A percentile compares a stretch with the other conserved stretches of the same genome.
Conservation (phyloP, 345 rosid species). For the Eucalyptus microcorys region DNA sequence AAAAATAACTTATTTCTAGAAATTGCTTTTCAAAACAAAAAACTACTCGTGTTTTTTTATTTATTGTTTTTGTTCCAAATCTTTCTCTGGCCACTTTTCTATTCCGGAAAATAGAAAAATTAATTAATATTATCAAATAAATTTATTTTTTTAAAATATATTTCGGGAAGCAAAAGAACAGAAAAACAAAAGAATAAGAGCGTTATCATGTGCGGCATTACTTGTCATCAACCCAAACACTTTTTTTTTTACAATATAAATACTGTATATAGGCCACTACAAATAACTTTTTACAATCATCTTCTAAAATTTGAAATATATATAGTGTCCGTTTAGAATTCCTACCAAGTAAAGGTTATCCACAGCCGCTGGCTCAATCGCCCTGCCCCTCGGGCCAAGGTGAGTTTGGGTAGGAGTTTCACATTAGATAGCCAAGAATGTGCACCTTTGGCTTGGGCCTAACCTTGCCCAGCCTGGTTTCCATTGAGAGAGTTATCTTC, state of each 20-base stretch:
- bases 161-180: too few species aligned
- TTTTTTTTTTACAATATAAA: too few species aligned
- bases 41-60: too few species aligned
- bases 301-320: neutral
- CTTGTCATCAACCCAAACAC: neutral
- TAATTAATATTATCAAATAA: too few species aligned
- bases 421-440: neutral
- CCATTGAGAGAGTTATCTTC: neutral
- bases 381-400: neutral
- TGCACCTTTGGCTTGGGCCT: neutral
- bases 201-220: too few species aligned
- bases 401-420: neutral
- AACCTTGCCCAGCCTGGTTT: neutral
- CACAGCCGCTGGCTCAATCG: neutral
- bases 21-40: too few species aligned
- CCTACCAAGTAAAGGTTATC: neutral
- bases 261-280: neutral
- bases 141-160: too few species aligned
- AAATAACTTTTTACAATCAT: too few species aligned
- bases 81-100: too few species aligned
- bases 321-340: neutral
- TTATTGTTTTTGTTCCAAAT: too few species aligned
- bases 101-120: accelerated
- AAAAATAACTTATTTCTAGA: too few species aligned
- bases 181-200: too few species aligned